Evolutionary conservation across 2,329 filamentous ascomycete genomes (phyloP).

Genomic region (Aspergillus pseudotamarii): DNA sequence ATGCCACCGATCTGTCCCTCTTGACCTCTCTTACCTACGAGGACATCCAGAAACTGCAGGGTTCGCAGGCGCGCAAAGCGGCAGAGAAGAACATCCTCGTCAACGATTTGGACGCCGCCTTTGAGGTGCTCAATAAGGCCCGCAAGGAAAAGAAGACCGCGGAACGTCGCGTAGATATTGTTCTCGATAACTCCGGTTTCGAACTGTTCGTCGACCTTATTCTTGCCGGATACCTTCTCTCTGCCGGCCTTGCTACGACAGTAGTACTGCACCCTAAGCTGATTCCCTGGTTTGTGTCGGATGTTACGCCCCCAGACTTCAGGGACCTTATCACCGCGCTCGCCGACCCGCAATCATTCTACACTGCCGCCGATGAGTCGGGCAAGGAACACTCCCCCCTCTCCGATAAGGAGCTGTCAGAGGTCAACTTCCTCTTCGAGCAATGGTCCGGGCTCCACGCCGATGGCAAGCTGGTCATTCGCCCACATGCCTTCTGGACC

Average conservation of each 20-base stretch:
- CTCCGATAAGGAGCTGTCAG: conserved; percentile 65
- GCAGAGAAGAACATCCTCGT: conserved; percentile 89
- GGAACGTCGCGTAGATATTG: conserved; percentile 83
- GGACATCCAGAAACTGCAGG: conserved; percentile 95
- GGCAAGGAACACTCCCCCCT: conserved; percentile 63
- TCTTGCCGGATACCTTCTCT: conserved; percentile 84
- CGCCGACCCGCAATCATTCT: conserved; percentile 76
- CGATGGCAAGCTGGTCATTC: conserved; percentile 79
- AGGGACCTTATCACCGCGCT: conserved; percentile 77
- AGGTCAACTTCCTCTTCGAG: conserved; percentile 76
- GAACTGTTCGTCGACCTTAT: conserved; percentile 96
- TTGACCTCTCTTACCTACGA: conserved; percentile 89
- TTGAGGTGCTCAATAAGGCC: conserved; percentile 67
- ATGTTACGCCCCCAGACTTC: conserved; percentile 87
- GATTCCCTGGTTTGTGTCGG: conserved; percentile 97
- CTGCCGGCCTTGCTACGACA: conserved; percentile 79
- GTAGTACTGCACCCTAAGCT: conserved; percentile 91
- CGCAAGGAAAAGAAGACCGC: conserved; percentile 62
- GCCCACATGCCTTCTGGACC: conserved; percentile 92
- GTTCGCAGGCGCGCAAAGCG: conserved; percentile 79
- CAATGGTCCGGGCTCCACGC: conserved; percentile 80
- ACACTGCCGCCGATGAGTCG: conserved; percentile 70
- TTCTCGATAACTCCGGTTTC: conserved; percentile 96
- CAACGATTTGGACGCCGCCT: conserved; percentile 79
- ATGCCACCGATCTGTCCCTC: conserved; percentile 91